Evolutionary conservation across 768 basidiomycete species (phyloP).

Genomic region (Serendipita sp.): DNA sequence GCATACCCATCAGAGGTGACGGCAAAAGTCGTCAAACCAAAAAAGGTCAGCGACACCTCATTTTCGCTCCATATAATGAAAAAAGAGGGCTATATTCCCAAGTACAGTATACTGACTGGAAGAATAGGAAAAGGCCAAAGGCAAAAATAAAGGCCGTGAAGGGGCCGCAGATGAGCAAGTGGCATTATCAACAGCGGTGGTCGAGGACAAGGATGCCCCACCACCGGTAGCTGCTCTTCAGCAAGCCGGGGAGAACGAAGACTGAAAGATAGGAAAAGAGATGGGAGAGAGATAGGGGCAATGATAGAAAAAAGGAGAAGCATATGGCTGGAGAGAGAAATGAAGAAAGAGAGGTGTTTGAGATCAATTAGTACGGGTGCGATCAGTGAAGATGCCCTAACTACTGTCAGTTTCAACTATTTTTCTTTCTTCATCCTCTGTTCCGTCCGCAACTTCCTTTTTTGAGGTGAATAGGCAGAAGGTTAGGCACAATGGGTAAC

Average conservation of each 20-base stretch:
- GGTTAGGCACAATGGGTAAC: not conserved
- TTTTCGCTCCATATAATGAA: not conserved
- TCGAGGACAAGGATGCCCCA: not conserved
- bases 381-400: constrained; percentile 7
- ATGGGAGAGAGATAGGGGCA: not conserved
- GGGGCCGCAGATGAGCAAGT: constrained; percentile 9
- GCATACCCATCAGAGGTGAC: constrained; percentile 53
- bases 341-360: constrained; percentile 1
- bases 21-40: constrained; percentile 7
- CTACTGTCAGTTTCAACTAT: not conserved
- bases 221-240: not conserved
- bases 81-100: not conserved
- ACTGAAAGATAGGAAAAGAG: not conserved
- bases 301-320: not conserved
- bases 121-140: constrained; percentile 5
- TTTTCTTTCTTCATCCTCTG: not conserved
- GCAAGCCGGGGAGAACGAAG: constrained; percentile 1
- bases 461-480: not conserved
- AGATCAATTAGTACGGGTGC: not conserved
- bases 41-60: constrained; percentile 6
- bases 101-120: not conserved
- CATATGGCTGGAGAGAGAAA: not conserved
- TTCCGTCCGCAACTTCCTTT: not conserved
- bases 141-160: not conserved
- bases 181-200: constrained; percentile 2